A percentile compares a stretch with the other conserved stretches of the same genome.
These are phyloP conservation scores for Huntiella savannae DNA, from an alignment of 2,329 filamentous ascomycete species.

Conservation along the genomic window DNA sequence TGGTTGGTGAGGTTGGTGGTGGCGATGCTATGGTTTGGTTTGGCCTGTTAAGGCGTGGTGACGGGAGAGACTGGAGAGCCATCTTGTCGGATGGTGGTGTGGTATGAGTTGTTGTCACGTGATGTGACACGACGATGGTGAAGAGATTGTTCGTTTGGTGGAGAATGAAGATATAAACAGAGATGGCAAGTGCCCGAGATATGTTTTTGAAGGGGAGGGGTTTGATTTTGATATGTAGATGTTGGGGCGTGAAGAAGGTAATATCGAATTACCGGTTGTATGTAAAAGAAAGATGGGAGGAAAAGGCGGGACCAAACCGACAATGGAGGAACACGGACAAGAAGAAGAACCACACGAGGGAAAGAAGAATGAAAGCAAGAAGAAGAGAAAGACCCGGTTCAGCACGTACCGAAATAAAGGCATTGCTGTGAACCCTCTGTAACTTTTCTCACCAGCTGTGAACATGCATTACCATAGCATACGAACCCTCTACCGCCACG, in stretches of 20 bases:
- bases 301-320: neutral
- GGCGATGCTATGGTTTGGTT: slow-evolving; percentile 15
- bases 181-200: too few relatives aligned
- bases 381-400: neutral
- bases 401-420: too few relatives aligned
- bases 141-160: neutral
- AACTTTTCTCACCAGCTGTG: too few relatives aligned
- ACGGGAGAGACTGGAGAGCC: neutral
- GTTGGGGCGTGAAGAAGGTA: too few relatives aligned
- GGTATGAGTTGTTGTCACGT: neutral
- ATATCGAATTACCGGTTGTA: neutral
- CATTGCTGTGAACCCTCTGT: too few relatives aligned
- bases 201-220: too few relatives aligned
- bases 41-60: neutral
- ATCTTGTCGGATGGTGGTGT: neutral
- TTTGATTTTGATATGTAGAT: too few relatives aligned
- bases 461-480: too few relatives aligned
- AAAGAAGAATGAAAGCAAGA: neutral
- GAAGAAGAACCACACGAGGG: neutral
- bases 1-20: slow-evolving; percentile 44
- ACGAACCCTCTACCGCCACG: too few relatives aligned
- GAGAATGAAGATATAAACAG: neutral
- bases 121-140: neutral
- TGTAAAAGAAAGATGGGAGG: neutral
- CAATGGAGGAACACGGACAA: neutral